These are phyloP conservation scores for Globisporangium orthogonon DNA, from an alignment of 352 stramenopile genomes.

Conservation along the genomic window DNA sequence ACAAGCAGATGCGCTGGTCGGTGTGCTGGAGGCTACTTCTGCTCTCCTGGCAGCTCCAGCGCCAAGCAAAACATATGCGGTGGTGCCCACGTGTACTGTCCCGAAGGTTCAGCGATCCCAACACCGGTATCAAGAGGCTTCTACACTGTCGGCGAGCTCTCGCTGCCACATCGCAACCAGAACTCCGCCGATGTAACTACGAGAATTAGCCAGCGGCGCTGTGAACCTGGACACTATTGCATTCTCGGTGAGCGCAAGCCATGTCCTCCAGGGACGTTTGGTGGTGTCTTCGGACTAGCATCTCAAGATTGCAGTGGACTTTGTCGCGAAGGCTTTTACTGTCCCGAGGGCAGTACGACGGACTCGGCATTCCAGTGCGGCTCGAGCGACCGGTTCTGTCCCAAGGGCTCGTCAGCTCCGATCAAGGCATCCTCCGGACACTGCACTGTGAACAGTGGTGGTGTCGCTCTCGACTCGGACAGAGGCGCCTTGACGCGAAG, in stretches of 20 bases:
- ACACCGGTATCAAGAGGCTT: constrained; percentile 32
- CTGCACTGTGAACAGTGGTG: constrained; percentile 19
- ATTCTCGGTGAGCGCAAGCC: constrained; percentile 48
- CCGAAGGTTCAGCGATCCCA: constrained; percentile 40
- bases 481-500: constrained; percentile 15
- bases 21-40: constrained; percentile 57
- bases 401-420: constrained; percentile 14
- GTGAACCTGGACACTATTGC: constrained; percentile 66
- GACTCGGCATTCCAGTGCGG: constrained; percentile 15
- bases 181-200: constrained; percentile 29
- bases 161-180: constrained; percentile 9
- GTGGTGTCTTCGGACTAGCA: constrained; percentile 21
- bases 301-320: constrained; percentile 26
- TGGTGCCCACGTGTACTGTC: constrained; percentile 49
- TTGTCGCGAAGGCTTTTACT: constrained; percentile 36
- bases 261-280: constrained; percentile 60
- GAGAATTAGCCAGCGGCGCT: constrained; percentile 39
- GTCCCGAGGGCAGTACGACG: constrained; percentile 21
- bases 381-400: constrained; percentile 26
- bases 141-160: constrained; percentile 31
- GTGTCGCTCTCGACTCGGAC: neutral
- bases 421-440: constrained; percentile 19
- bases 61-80: constrained; percentile 41
- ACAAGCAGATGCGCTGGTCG: constrained; percentile 34
- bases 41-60: constrained; percentile 33